phyloP scores from a whole-genome alignment of 2,329 filamentous ascomycete species.

The Parasarocladium wereldwijsianum region DNA sequence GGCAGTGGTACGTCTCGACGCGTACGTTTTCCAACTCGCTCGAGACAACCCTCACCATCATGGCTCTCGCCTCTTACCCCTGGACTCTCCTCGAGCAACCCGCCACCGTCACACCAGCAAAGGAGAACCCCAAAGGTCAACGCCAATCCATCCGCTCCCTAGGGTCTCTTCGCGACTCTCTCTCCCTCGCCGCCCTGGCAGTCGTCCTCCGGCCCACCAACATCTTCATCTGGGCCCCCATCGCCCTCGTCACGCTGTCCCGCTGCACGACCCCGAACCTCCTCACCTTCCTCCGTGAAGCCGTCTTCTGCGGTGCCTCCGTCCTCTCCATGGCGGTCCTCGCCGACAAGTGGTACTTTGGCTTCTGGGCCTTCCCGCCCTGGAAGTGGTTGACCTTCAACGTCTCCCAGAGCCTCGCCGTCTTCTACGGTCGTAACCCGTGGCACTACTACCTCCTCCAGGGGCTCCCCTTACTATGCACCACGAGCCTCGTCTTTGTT shows the following conservation, averaged over 20 bases:
- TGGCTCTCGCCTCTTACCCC: constrained; percentile 73
- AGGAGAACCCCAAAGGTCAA: constrained; percentile 20
- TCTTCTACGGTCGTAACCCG: constrained; percentile 84
- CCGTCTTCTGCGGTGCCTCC: constrained; percentile 43
- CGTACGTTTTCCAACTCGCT: constrained; percentile 89
- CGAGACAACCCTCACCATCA: constrained; percentile 74
- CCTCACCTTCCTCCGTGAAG: constrained; percentile 45
- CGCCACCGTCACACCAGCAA: constrained; percentile 15
- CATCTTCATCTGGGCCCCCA: constrained; percentile 62
- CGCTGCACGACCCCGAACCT: constrained; percentile 21
- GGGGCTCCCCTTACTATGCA: constrained; percentile 75
- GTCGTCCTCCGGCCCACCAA: constrained; percentile 86
- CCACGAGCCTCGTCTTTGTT: constrained; percentile 67
- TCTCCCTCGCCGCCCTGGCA: constrained; percentile 65
- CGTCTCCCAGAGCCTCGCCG: constrained; percentile 68
- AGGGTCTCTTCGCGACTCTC: constrained; percentile 35
- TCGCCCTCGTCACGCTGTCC: constrained; percentile 37
- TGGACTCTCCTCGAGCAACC: constrained; percentile 56
- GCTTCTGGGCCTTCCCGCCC: constrained; percentile 75
- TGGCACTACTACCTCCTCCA: constrained; percentile 91
- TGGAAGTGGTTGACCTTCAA: constrained; percentile 86
- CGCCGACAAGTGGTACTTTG: constrained; percentile 69
- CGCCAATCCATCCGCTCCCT: constrained; percentile 8
- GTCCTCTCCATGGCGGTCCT: constrained; percentile 49
- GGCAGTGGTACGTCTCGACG: constrained; percentile 94